Evolutionary conservation across 2,329 filamentous ascomycete species (phyloP), one percentile per base, ranked within the genome.

Genomic region (Rutstroemia sydowiana): DNA sequence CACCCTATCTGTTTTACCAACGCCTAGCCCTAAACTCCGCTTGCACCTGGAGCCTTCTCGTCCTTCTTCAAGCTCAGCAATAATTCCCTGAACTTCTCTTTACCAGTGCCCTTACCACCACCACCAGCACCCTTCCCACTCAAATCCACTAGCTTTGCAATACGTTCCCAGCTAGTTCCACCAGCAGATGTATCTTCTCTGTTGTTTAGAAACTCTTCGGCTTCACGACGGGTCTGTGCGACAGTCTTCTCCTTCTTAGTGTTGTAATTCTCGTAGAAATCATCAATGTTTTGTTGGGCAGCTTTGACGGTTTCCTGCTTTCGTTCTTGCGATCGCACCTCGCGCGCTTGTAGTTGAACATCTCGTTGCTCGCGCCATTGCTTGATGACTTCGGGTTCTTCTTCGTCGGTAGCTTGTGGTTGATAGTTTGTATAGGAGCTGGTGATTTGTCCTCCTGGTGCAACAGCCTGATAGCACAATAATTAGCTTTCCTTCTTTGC

Each of bases 211-310:
- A 97, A 98, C 66, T 95, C 84, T 65, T 97, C 92, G 6, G 92
- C 93, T 63, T 98, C 93, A 69, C 87, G 86, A 64, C 85, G 82
- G 52, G 92, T 93, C 74, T 95, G 88, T 20, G 85, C 77, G 61
- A 96, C 85, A 54, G 81, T 82, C 79, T 97, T 97, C 69, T 98
- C 93, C 70, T 93, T 92, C 75, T 96, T 95, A 70, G 86, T 84
- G 75, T 97, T 97, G 77, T 98, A 98, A 72, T 95, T 96, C 67
- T 96, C 91, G 76, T 98, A 98, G 73, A 97, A 98, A 69, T 96
- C 93, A 69, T 98, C 93, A 59, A 98, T 95, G 69, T 95, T 93
- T 68, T 91, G 81, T 66, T 90, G 89, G 10, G 93, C 93, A 62
- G 93, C 89, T 68, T 88, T 83, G 66, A 96, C 74, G 1, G 90